Evolutionary conservation across 495 filamentous ascomycete genomes (phyloP).

Genomic region (Lasiosphaeria ovina): DNA sequence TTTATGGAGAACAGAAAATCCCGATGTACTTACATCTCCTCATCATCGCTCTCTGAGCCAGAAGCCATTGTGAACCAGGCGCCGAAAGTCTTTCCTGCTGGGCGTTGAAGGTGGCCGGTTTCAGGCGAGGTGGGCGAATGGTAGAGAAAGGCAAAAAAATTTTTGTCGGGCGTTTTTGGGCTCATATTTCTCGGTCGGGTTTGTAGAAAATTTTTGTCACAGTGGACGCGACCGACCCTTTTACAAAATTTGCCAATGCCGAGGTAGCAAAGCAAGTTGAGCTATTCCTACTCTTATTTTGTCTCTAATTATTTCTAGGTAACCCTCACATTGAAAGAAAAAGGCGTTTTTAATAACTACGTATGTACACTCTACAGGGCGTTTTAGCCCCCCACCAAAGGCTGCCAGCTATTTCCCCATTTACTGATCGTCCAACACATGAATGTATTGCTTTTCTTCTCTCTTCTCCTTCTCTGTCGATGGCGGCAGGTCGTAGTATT

Average conservation of each 20-base stretch:
- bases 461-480: conserved; percentile 89
- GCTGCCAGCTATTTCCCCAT: conserved; percentile 10
- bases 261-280: too few species aligned
- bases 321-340: conserved; percentile 16
- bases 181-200: too few species aligned
- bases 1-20: conserved; percentile 1
- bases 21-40: conserved; percentile 37
- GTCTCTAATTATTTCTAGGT: conserved; percentile 2
- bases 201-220: too few species aligned
- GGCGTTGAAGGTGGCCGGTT: too few species aligned
- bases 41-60: conserved; percentile 35
- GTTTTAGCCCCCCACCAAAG: conserved; percentile 9
- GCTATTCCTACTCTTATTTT: background rate
- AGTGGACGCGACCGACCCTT: too few species aligned
- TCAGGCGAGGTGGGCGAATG: too few species aligned
- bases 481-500: conserved; percentile 89
- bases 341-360: conserved; percentile 31
- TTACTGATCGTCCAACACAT: conserved; percentile 86
- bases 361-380: conserved; percentile 43
- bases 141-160: too few species aligned
- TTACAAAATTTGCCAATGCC: too few species aligned
- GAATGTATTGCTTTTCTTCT: conserved; percentile 95
- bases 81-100: too few species aligned
- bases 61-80: conserved; percentile 24
- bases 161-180: too few species aligned